Conservation (phyloP, 768 basidiomycete genomes). For the Dioszegia aurantiaca region DNA sequence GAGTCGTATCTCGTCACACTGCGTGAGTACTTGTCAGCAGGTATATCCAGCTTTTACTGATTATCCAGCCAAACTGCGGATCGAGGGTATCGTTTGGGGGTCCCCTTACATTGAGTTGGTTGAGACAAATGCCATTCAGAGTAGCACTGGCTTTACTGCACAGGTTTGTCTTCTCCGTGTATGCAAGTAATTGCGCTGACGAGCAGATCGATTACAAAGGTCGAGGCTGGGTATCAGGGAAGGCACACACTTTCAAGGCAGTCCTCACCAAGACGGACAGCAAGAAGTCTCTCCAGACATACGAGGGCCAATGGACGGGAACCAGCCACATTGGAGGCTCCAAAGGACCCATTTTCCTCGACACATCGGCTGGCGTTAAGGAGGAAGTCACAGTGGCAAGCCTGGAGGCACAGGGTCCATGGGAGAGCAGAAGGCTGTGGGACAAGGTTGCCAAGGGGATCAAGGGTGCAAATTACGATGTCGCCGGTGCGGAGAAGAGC, state of each 20-base stretch:
- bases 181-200: slow-evolving; percentile 40
- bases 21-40: slow-evolving; percentile 49
- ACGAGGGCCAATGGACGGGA: slow-evolving; percentile 50
- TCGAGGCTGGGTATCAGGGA: slow-evolving; percentile 91
- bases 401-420: slow-evolving; percentile 64
- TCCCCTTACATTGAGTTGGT: slow-evolving; percentile 88
- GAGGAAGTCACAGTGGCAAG: slow-evolving; percentile 69
- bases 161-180: slow-evolving; percentile 54
- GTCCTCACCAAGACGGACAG: slow-evolving; percentile 57
- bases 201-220: slow-evolving; percentile 84
- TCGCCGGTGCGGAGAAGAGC: slow-evolving; percentile 81
- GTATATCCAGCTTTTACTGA: slow-evolving; percentile 11
- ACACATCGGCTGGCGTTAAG: slow-evolving; percentile 65
- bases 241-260: slow-evolving; percentile 89
- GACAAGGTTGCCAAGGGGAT: slow-evolving; percentile 83
- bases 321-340: slow-evolving; percentile 58
- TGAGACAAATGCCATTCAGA: slow-evolving; percentile 75
- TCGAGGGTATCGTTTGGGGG: slow-evolving; percentile 80
- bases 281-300: slow-evolving; percentile 49
- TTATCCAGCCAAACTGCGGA: slow-evolving; percentile 65
- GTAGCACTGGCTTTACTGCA: slow-evolving; percentile 62
- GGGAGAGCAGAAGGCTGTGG: slow-evolving; percentile 87
- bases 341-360: slow-evolving; percentile 63
- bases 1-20: slow-evolving; percentile 87
- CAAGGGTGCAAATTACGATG: slow-evolving; percentile 82